phyloP scores from a whole-genome alignment of 2,329 filamentous ascomycete species.

The Capronia epimyces region DNA sequence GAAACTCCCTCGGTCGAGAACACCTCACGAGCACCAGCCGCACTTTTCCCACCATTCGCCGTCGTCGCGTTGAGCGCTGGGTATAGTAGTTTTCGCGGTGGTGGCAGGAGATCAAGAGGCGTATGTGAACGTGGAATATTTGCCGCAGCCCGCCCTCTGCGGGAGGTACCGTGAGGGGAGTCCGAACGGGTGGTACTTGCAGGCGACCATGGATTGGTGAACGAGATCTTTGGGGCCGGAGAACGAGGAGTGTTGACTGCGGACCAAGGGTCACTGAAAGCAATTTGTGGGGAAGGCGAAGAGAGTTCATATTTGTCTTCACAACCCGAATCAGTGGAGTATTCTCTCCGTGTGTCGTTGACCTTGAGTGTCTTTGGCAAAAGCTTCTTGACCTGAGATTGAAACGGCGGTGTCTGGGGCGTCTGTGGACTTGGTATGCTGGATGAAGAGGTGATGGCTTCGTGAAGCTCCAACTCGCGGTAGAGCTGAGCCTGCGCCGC shows the following conservation, averaged over 20 bases:
- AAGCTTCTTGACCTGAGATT: constrained; percentile 20
- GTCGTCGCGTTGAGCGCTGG: not conserved
- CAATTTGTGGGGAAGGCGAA: constrained; percentile 38
- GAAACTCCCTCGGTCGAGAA: constrained; percentile 4
- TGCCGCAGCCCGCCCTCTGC: constrained; percentile 7
- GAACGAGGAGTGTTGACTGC: constrained; percentile 40
- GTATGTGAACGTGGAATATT: constrained; percentile 21
- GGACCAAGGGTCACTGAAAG: constrained; percentile 38
- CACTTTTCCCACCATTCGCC: not conserved
- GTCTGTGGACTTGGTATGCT: constrained; percentile 7
- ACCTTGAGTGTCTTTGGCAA: constrained; percentile 27
- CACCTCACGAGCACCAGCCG: not conserved
- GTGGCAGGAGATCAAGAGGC: constrained; percentile 20
- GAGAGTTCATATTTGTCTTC: constrained; percentile 33
- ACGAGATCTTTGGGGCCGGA: constrained; percentile 15
- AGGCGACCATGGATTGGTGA: constrained; percentile 22
- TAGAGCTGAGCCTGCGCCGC: constrained; percentile 37
- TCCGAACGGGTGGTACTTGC: constrained; percentile 17
- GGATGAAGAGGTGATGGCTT: constrained; percentile 3
- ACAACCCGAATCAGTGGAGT: constrained; percentile 39
- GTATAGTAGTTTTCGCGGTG: constrained; percentile 14
- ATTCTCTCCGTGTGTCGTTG: constrained; percentile 37
- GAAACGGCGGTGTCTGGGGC: constrained; percentile 14
- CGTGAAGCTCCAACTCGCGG: constrained; percentile 31
- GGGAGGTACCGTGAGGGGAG: constrained; percentile 13